Evolutionary conservation across 345 rosid genomes (phyloP).

Genomic region (Kandelia obovata): DNA sequence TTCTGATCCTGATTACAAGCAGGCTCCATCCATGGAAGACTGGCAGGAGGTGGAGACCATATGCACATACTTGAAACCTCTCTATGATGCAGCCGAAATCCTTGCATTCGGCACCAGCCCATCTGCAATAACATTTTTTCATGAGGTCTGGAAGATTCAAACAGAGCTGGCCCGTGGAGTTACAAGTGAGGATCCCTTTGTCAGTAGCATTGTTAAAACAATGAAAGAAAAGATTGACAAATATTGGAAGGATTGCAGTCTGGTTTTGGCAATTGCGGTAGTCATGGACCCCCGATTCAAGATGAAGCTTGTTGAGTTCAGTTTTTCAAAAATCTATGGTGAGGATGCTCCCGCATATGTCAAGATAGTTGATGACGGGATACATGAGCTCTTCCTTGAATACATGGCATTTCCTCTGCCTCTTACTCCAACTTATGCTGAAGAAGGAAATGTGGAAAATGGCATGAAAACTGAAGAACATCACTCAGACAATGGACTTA

Average conservation of each 20-base stretch:
- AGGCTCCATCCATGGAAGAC: slow-evolving; percentile 61
- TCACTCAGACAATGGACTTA: slow-evolving; percentile 54
- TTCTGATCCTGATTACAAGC: slow-evolving; percentile 68
- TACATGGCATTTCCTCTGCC: slow-evolving; percentile 67
- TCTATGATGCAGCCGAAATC: slow-evolving; percentile 56
- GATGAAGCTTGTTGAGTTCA: slow-evolving; percentile 87
- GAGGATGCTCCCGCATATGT: slow-evolving; percentile 55
- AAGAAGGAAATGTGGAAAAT: slow-evolving; percentile 39
- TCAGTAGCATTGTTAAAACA: slow-evolving; percentile 42
- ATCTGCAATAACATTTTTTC: slow-evolving; percentile 56
- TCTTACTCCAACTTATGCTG: slow-evolving; percentile 54
- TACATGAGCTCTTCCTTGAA: slow-evolving; percentile 74
- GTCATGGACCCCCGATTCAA: slow-evolving; percentile 93
- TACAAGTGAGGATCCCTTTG: slow-evolving; percentile 55
- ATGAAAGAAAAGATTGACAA: slow-evolving; percentile 61
- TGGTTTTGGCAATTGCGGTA: slow-evolving; percentile 75
- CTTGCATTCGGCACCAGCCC: slow-evolving; percentile 46
- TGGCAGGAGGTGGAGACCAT: slow-evolving; percentile 67
- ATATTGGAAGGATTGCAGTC: slow-evolving; percentile 82
- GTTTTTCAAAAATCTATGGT: slow-evolving; percentile 71
- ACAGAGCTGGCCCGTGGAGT: slow-evolving; percentile 58
- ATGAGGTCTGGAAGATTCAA: slow-evolving; percentile 74
- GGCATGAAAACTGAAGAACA: slow-evolving; percentile 35
- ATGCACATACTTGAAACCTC: slow-evolving; percentile 64
- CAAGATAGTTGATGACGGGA: slow-evolving; percentile 71